Base-by-base conservation (phyloP, 495 filamentous ascomycete genomes). In the Penicillium ucsense region DNA sequence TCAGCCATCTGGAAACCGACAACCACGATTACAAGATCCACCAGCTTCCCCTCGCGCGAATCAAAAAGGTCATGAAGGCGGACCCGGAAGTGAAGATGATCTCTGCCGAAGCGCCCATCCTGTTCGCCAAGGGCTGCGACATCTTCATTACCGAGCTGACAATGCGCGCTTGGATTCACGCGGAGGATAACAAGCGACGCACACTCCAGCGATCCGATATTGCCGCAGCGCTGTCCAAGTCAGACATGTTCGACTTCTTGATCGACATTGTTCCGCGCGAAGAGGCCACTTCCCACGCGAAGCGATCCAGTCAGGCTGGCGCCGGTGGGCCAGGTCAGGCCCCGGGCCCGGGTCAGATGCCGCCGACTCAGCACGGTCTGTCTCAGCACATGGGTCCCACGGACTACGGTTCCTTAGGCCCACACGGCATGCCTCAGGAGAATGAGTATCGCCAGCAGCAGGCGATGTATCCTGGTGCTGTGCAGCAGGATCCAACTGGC, bases 11-110 rank as follows among this genome's bases (percentile, higher is more conserved):
- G 45, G 92, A 98, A 70, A 84, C 75, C 36, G 94, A 96, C 54
- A 87, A 87, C 34, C 92, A 98, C 65, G 94, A 98, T 64, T 98
- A 95, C 73, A 98, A 98, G 65, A 74, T 95, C 41, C 92, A 98
- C 57, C 92, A 96, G 65, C 73, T 98, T 32, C 92, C 92, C 3
- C 76, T 98, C 41, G 92, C 92, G 28, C 85, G 92, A 37, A 98
- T 98, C 68, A 98, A 97, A 77, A 98, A 98, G 64, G 92, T 98
- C 55, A 98, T 98, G 92, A 98, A 98, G 68, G 92, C 92, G 3
- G 92, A 98, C 55, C 92, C 92, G 2, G 92, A 98, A 53, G 92
- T 98, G 42, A 98, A 98, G 71, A 98, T 98, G 92, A 98, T 98
- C 43, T 95, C 89, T 8, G 92, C 92, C 20, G 92, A 98, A 68